Evolutionary conservation across 2,329 filamentous ascomycete species (phyloP).

Genomic region (Paecilomyces sp.): DNA sequence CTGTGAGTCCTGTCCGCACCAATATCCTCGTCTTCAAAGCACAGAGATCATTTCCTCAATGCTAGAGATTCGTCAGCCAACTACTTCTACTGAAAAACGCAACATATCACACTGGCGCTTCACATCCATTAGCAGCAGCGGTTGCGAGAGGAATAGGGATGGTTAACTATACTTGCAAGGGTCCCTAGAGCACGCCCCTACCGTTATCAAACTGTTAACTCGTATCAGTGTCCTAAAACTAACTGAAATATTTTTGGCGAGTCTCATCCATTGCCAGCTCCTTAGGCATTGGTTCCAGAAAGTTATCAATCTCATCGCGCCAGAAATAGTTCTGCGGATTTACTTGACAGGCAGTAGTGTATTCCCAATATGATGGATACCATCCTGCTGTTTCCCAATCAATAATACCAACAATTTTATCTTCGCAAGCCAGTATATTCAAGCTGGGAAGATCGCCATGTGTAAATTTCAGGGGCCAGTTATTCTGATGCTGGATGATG

Average conservation of each 20-base stretch:
- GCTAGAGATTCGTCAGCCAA: too few species aligned
- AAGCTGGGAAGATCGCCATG: slow-evolving; percentile 45
- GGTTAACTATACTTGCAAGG: too few species aligned
- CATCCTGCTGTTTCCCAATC: slow-evolving; percentile 25
- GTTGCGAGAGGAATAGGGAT: too few species aligned
- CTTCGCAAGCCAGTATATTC: slow-evolving; percentile 25
- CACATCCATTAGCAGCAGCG: too few species aligned
- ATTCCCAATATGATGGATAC: slow-evolving; percentile 26
- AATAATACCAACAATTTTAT: slow-evolving; percentile 34
- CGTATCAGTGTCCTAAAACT: slow-evolving; percentile 10
- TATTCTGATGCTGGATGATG: slow-evolving; percentile 21
- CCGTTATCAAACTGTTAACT: too few species aligned
- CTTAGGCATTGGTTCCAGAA: slow-evolving; percentile 29
- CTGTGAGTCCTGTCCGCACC: too few species aligned
- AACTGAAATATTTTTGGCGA: slow-evolving; percentile 29
- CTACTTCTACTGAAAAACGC: too few species aligned
- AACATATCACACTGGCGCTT: too few species aligned
- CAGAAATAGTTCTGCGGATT: slow-evolving; percentile 35
- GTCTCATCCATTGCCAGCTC: slow-evolving; percentile 35
- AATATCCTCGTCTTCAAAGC: too few species aligned
- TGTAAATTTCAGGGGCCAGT: slow-evolving; percentile 37
- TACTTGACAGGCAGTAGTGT: slow-evolving; percentile 32
- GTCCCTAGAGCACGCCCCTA: too few species aligned
- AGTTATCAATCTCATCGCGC: slow-evolving; percentile 32
- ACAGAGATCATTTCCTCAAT: too few species aligned